Evolutionary conservation across 2,329 filamentous ascomycete genomes (phyloP), one percentile per base, ranked within the genome.

Genomic region (Colletotrichum sp.): DNA sequence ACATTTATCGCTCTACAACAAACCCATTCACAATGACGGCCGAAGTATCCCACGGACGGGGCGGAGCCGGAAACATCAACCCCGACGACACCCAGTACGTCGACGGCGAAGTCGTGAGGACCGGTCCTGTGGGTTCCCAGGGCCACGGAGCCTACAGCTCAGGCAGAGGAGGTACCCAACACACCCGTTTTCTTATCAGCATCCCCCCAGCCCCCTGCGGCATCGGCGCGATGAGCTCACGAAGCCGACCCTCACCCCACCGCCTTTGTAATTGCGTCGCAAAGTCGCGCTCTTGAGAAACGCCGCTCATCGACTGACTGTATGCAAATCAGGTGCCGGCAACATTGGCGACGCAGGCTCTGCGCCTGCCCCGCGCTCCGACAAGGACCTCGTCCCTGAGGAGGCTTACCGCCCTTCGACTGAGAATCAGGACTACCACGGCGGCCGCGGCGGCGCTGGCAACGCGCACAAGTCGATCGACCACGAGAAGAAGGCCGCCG

Each of bases 61-160:
- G 91, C 75, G 91, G 91, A 79, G 90, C 89, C 25, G 91, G 91
- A 80, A 93, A 93, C 83, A 91, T 93, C 83, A 88, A 86, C 77
- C 82, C 84, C 39, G 91, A 93, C 81, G 82, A 88, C 76, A 92
- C 90, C 48, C 80, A 87, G 78, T 93, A 93, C 80, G 87, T 88
- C 77, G 92, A 93, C 78, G 92, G 91, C 79, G 90, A 91, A 77
- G 90, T 93, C 69, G 90, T 91, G 71, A 90, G 91, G 64, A 80
- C 87, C 58, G 91, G 90, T 66, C 81, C 84, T 5, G 86, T 87
- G 80, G 90, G 90, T 77, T 89, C 88, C 82, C 90, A 92, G 79
- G 87, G 87, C 28, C 90, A 91, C 77, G 91, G 90, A 78, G 88
- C 89, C 58, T 91, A 87, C 82, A 91, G 89, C 81, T 87, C 90